A percentile compares a stretch with the other conserved stretches of the same genome.
Conservation (phyloP, 495 filamentous ascomycete species). For the Aspergillus cavernicola region DNA sequence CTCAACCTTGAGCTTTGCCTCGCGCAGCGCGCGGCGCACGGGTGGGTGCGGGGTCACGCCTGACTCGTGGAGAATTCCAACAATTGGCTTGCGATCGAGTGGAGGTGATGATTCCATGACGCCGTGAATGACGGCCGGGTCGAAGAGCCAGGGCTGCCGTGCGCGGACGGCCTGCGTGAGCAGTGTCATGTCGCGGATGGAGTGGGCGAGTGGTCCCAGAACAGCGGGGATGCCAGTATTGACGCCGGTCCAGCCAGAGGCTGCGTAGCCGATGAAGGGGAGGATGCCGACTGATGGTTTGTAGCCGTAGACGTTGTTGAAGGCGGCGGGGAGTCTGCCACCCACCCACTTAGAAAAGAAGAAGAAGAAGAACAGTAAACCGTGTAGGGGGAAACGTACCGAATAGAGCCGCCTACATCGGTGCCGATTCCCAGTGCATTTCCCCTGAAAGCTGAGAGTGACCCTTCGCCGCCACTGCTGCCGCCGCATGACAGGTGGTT, state of each 20-base stretch:
- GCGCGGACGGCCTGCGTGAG: neutral
- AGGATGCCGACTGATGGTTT: neutral
- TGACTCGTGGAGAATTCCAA: neutral
- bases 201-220: neutral
- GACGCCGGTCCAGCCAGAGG: constrained; percentile 1
- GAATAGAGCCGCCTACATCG: neutral
- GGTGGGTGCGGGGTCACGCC: neutral
- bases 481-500: constrained; percentile 1
- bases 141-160: neutral
- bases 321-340: neutral
- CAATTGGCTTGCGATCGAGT: neutral
- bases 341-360: too few species aligned
- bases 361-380: too few species aligned
- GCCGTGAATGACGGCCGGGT: neutral
- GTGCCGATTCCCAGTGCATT: constrained; percentile 2
- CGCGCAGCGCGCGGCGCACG: neutral
- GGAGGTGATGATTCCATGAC: neutral
- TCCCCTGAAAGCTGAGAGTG: neutral
- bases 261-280: constrained; percentile 2
- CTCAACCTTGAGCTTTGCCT: neutral
- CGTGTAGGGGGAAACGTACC: neutral
- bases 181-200: neutral
- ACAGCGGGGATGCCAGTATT: constrained; percentile 1
- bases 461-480: constrained; percentile 5
- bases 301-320: constrained; percentile 2